These are phyloP conservation scores for Tagetes erecta DNA, from an alignment of 129 eudicot species.

Conservation along the genomic window DNA sequence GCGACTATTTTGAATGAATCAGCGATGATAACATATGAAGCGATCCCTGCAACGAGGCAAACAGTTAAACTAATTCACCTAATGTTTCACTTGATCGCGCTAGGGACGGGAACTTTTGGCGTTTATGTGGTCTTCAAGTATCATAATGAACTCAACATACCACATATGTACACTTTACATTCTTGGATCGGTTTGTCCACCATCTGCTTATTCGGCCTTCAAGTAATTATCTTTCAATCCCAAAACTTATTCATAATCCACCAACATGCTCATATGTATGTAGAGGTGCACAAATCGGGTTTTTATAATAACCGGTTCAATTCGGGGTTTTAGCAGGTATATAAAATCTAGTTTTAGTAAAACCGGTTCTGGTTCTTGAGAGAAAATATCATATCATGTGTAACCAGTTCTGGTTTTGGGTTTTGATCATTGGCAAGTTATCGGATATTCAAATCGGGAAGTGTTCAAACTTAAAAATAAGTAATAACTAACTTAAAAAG, in stretches of 20 bases:
- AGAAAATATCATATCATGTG: too few species aligned
- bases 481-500: too few species aligned
- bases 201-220: constrained; percentile 58
- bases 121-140: constrained; percentile 62
- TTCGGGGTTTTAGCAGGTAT: too few species aligned
- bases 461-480: too few species aligned
- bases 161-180: constrained; percentile 66
- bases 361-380: too few species aligned
- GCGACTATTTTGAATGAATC: constrained; percentile 15
- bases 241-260: background rate
- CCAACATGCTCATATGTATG: background rate
- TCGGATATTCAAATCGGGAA: too few species aligned
- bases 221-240: constrained; percentile 40
- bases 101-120: constrained; percentile 57
- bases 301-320: too few species aligned
- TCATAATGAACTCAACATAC: constrained; percentile 43
- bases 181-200: constrained; percentile 82
- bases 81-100: constrained; percentile 52
- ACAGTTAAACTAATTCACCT: constrained; percentile 52
- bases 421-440: too few species aligned
- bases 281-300: too few species aligned
- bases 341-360: too few species aligned
- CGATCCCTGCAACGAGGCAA: constrained; percentile 43
- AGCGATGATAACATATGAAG: constrained; percentile 68
- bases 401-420: too few species aligned